Percentiles rank a stretch among this genome's conserved stretches.
Evolutionary conservation across 169 alveolate genomes (phyloP).

Genomic region (Perkinsus marinus): DNA sequence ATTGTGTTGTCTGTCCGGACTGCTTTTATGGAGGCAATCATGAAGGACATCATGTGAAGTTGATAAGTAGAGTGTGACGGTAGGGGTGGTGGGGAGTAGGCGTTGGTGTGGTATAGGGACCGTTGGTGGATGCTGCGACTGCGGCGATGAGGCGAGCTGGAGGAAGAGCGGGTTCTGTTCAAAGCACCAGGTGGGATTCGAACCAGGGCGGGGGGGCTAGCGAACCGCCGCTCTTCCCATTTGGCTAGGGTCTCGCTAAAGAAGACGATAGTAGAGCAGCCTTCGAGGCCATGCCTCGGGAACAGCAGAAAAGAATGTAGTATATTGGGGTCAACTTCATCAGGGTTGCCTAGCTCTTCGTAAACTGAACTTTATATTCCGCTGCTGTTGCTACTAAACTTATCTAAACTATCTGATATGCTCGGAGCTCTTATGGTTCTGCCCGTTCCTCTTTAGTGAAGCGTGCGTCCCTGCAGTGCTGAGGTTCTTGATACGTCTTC

Average conservation of each 20-base stretch:
- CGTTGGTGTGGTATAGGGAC: not conserved
- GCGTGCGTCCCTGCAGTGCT: not conserved
- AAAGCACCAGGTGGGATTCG: not conserved
- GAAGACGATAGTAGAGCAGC: not conserved
- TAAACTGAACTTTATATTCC: too few species aligned
- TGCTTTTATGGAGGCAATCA: not conserved
- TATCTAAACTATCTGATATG: too few species aligned
- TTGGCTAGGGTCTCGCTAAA: not conserved
- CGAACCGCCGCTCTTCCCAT: not conserved
- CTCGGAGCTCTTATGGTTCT: too few species aligned
- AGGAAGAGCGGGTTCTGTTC: not conserved
- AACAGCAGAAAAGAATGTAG: not conserved
- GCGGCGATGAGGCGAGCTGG: constrained; percentile 10
- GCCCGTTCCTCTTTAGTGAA: not conserved
- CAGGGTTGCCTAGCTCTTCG: too few species aligned
- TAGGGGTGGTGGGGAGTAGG: not conserved
- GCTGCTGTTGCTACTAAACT: too few species aligned
- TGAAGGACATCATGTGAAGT: not conserved
- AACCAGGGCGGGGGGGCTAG: not conserved
- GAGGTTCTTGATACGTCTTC: not conserved
- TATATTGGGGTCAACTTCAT: not conserved
- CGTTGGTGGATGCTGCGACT: constrained; percentile 2
- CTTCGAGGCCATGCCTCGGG: not conserved
- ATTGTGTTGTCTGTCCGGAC: constrained; percentile 6
- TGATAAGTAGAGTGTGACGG: not conserved